Conservation (phyloP, 2,329 filamentous ascomycete species). For the Exophiala xenobiotica region DNA sequence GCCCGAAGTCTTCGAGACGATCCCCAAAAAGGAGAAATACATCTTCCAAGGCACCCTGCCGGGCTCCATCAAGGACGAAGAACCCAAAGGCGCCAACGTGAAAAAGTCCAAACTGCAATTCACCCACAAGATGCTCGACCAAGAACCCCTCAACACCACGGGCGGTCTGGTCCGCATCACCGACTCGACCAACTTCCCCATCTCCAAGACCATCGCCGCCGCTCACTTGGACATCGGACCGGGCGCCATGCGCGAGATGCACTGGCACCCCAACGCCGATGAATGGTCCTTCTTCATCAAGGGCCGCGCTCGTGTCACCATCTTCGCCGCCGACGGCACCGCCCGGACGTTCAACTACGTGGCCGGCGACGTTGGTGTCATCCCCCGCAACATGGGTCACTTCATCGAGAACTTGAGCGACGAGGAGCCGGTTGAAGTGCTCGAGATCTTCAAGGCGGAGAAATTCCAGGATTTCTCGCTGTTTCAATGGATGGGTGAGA, state of each 20-base stretch:
- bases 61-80: constrained; percentile 65
- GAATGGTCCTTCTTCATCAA: constrained; percentile 79
- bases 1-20: constrained; percentile 67
- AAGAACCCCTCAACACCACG: constrained; percentile 63
- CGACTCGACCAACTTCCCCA: constrained; percentile 72
- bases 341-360: constrained; percentile 75
- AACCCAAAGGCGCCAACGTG: constrained; percentile 56
- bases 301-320: constrained; percentile 69
- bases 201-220: constrained; percentile 71
- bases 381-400: constrained; percentile 74
- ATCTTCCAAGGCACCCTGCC: constrained; percentile 72
- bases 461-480: constrained; percentile 71
- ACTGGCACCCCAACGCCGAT: constrained; percentile 78
- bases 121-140: constrained; percentile 69
- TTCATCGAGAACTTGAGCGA: constrained; percentile 77
- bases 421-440: constrained; percentile 71
- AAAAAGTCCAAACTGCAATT: constrained; percentile 68
- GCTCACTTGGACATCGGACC: constrained; percentile 70
- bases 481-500: constrained; percentile 75
- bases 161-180: constrained; percentile 73
- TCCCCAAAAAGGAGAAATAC: constrained; percentile 67
- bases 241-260: constrained; percentile 73
- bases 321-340: constrained; percentile 68
- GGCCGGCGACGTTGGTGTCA: constrained; percentile 73
- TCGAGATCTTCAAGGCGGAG: constrained; percentile 72